phyloP scores from a whole-genome alignment of 345 rosid genomes.

The Citrus maxima region DNA sequence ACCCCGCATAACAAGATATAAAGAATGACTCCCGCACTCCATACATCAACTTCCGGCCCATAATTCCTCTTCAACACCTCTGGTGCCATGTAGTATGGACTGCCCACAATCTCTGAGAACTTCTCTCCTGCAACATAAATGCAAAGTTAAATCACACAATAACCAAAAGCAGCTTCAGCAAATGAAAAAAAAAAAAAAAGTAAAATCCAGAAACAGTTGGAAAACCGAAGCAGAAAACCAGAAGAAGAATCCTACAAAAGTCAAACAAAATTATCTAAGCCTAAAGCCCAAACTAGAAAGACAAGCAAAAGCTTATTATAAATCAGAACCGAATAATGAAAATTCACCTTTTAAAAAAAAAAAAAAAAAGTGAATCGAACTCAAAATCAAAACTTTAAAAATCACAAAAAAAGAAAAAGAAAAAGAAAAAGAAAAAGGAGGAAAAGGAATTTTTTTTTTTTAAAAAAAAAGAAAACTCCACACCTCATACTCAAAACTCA shows the following conservation, averaged over 20 bases:
- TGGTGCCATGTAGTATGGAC: constrained; percentile 98
- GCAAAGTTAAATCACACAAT: neutral
- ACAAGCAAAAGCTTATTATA: neutral
- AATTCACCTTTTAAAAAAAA: neutral
- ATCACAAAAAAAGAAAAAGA: neutral
- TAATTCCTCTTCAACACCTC: constrained; percentile 86
- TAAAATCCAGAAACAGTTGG: neutral
- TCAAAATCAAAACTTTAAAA: neutral
- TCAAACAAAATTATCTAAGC: neutral
- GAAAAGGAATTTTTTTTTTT: too few species aligned
- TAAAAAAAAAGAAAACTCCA: too few species aligned
- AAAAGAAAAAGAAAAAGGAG: too few species aligned
- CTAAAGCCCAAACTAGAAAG: neutral
- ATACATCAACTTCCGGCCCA: constrained; percentile 88
- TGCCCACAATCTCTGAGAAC: constrained; percentile 92
- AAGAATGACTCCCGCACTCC: constrained; percentile 94
- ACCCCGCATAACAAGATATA: constrained; percentile 87
- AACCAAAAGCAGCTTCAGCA: neutral
- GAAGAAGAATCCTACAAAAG: neutral
- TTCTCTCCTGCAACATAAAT: constrained; percentile 50
- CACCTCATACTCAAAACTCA: neutral
- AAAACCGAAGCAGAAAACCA: neutral
- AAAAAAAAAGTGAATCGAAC: neutral
- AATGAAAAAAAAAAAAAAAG: neutral
- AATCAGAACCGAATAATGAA: neutral